Percentiles rank a stretch among this genome's conserved stretches.
Conservation (phyloP, 2,329 filamentous ascomycete species). For the Sordariomycetes sp. region DNA sequence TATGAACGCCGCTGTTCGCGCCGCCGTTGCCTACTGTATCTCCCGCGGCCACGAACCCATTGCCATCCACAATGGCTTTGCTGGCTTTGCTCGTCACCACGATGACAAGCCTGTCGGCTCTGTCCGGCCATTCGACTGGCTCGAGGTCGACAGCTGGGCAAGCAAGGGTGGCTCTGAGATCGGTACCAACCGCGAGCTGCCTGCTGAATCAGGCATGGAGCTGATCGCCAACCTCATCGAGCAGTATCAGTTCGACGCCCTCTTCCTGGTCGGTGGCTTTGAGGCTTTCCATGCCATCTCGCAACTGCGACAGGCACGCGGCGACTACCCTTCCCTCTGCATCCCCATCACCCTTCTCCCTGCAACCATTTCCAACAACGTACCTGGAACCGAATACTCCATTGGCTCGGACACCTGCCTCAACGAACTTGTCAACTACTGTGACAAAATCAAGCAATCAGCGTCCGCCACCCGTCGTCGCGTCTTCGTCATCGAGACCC, state of each 20-base stretch:
- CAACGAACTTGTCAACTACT: constrained; percentile 90
- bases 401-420: constrained; percentile 94
- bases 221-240: constrained; percentile 75
- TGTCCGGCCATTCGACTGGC: constrained; percentile 80
- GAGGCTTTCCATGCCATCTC: constrained; percentile 91
- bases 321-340: constrained; percentile 73
- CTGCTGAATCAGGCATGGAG: constrained; percentile 75
- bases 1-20: constrained; percentile 94
- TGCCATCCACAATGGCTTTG: constrained; percentile 94
- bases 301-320: constrained; percentile 73
- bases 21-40: constrained; percentile 86
- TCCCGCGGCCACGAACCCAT: constrained; percentile 86
- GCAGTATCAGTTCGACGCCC: constrained; percentile 78
- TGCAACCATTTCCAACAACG: constrained; percentile 98
- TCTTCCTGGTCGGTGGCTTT: constrained; percentile 91
- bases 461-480: constrained; percentile 87
- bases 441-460: constrained; percentile 95
- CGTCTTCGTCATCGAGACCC: constrained; percentile 96
- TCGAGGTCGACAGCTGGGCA: constrained; percentile 91
- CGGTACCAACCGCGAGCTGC: constrained; percentile 90
- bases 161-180: constrained; percentile 97
- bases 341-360: constrained; percentile 89
- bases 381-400: constrained; percentile 94
- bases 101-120: constrained; percentile 71
- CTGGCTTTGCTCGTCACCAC: constrained; percentile 86